A percentile compares a stretch with the other conserved stretches of the same genome.
These are phyloP conservation scores for Amesomyces nigricolor DNA, from an alignment of 2,329 filamentous ascomycete species.

Conservation along the genomic window DNA sequence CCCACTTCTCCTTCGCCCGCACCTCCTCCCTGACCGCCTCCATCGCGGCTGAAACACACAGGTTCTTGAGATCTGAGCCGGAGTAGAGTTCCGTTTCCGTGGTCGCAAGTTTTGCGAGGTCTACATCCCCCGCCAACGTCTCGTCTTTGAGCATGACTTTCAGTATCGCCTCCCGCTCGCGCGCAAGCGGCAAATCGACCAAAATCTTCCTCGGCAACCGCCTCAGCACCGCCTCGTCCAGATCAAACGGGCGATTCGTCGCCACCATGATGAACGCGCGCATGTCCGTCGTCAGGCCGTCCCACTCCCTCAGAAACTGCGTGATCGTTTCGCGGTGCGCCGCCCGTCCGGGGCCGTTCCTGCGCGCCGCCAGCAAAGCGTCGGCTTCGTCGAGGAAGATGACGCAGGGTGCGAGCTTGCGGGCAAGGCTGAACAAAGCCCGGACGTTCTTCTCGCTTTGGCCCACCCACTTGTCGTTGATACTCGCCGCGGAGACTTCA, in stretches of 20 bases:
- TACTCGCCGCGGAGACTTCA: conserved; percentile 82
- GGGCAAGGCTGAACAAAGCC: conserved; percentile 84
- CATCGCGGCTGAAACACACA: conserved; percentile 74
- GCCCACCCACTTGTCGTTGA: conserved; percentile 95
- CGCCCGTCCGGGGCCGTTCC: conserved; percentile 57
- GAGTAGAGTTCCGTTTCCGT: conserved; percentile 68
- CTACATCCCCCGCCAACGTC: conserved; percentile 53
- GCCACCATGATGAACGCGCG: conserved; percentile 97
- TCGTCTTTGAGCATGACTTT: conserved; percentile 67
- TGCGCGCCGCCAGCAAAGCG: conserved; percentile 76
- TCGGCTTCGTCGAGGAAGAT: conserved; percentile 98
- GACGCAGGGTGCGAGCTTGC: conserved; percentile 84
- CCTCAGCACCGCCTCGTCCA: conserved; percentile 82
- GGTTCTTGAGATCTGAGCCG: conserved; percentile 76
- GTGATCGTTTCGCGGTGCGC: conserved; percentile 88
- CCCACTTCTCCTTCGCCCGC: conserved; percentile 29
- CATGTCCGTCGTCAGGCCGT: conserved; percentile 68
- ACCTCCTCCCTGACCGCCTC: conserved; percentile 72
- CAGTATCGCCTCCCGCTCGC: conserved; percentile 57
- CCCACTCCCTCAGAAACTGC: conserved; percentile 95
- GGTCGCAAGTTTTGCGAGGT: conserved; percentile 56
- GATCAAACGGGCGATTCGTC: conserved; percentile 89
- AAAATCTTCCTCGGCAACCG: conserved; percentile 67
- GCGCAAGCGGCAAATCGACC: conserved; percentile 63
- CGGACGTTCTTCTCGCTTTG: conserved; percentile 95